Base-by-base conservation (phyloP, 352 stramenopile genomes). In the Phytopythium boreale region DNA sequence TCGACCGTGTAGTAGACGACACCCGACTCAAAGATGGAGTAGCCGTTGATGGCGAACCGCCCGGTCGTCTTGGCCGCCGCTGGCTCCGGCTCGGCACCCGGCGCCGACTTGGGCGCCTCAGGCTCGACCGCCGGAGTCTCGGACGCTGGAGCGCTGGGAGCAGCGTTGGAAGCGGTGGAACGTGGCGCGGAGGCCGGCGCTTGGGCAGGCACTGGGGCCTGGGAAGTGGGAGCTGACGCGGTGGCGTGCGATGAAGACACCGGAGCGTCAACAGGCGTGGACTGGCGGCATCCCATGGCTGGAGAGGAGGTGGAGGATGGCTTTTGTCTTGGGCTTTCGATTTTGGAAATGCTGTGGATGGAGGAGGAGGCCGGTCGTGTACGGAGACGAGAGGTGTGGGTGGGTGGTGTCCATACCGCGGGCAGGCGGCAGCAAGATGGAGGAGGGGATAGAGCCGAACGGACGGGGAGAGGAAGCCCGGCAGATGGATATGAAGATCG, bases 1-100 rank as follows among this genome's bases (percentile, higher is more conserved):
- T 89, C 73, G 31, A 95, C 59, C 14, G 74, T 64, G 82, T 95
- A 95, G 55, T 80, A 89, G 3, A 93, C 87, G 9, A 91, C 71
- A 29, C 84, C 82, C 2, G 75, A 50, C 12, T 87, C 80, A 20
- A 81, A 76, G 74, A 95, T 85, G 34, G 77, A 84, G 60, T 86
- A 67, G 58, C 77, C 80, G 49, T 47, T 89, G 62, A 91, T 61
- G 24, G 26, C 56, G 43, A 61, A 61, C 14, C 55, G 34, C 36
- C 1, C 20, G 34, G n/a, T 17, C 7, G 55, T 19, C 36, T 36
- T 50, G 19, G 19, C 9, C 17, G 20, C 7, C n/a, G n/a, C n/a
- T 4, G 39, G 36, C n/a, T 36, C 11, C 26, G 34, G 11, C 36
- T 34, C 34, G 36, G 24, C 8, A 2, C 15, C 11, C 6, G 17